Percentiles rank a stretch among this genome's conserved stretches.
Conservation (phyloP, 495 filamentous ascomycete species). For the Lepidopterella palustris region DNA sequence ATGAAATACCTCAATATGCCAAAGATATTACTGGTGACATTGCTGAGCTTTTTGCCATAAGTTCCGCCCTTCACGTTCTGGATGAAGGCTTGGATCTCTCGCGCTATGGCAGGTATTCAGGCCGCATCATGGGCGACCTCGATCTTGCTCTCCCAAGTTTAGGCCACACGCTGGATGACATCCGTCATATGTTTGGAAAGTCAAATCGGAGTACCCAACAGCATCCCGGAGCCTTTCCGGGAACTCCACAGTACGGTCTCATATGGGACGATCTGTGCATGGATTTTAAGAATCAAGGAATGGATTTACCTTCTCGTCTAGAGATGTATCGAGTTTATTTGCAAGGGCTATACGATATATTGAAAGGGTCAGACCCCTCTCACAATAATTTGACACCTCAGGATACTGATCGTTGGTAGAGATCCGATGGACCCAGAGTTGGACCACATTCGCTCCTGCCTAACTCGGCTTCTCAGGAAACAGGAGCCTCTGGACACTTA, state of each 20-base stretch:
- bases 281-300: constrained; percentile 48
- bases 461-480: constrained; percentile 19
- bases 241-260: constrained; percentile 40
- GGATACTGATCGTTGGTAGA: constrained; percentile 1
- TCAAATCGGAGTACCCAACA: constrained; percentile 30
- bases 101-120: constrained; percentile 35
- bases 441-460: constrained; percentile 4
- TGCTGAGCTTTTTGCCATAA: constrained; percentile 50
- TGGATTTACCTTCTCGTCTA: constrained; percentile 46
- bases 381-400: neutral
- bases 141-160: constrained; percentile 44
- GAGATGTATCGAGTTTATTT: constrained; percentile 50
- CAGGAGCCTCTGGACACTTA: constrained; percentile 26
- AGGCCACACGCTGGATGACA: constrained; percentile 48
- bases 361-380: constrained; percentile 19
- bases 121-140: constrained; percentile 41
- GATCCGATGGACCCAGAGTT: constrained; percentile 14
- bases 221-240: constrained; percentile 28
- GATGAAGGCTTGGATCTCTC: constrained; percentile 36
- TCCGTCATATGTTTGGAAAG: constrained; percentile 45
- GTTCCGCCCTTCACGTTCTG: constrained; percentile 44
- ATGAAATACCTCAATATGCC: constrained; percentile 46
- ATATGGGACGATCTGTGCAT: constrained; percentile 49
- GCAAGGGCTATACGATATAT: constrained; percentile 39
- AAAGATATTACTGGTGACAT: constrained; percentile 52